Conservation (phyloP, 2,329 filamentous ascomycete genomes). For the Byssoonygena ceratinophila region DNA sequence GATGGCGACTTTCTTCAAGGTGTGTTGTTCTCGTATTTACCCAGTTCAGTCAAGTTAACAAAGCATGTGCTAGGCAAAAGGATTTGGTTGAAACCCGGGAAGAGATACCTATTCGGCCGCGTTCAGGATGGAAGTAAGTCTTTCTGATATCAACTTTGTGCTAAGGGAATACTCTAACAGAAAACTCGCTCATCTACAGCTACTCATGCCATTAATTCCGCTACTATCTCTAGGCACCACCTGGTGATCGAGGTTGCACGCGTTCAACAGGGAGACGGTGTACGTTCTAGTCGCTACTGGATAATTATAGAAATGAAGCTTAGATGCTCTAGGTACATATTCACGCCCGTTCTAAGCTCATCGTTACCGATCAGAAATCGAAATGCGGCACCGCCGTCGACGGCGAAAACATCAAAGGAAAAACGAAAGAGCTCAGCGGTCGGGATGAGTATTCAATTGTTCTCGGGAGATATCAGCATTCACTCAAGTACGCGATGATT, state of each 20-base stretch:
- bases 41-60: not conserved
- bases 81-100: constrained; percentile 77
- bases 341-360: constrained; percentile 56
- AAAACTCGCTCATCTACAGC: constrained; percentile 34
- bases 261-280: constrained; percentile 57
- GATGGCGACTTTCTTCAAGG: constrained; percentile 40
- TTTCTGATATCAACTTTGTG: not conserved
- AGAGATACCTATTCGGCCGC: constrained; percentile 74
- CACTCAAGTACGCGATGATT: constrained; percentile 24
- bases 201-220: constrained; percentile 62
- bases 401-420: constrained; percentile 56
- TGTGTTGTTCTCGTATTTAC: constrained; percentile 24
- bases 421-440: constrained; percentile 28
- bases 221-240: constrained; percentile 81
- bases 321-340: constrained; percentile 46
- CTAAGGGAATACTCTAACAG: not conserved
- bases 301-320: constrained; percentile 6
- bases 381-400: constrained; percentile 76
- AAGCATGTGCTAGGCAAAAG: constrained; percentile 48
- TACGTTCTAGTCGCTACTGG: constrained; percentile 31
- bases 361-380: constrained; percentile 67
- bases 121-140: constrained; percentile 41
- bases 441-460: constrained; percentile 53
- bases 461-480: constrained; percentile 58
- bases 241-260: constrained; percentile 61